A percentile compares a stretch with the other conserved stretches of the same genome.
phyloP scores from a whole-genome alignment of 148 eudicot species.

The Polygonum aviculare region DNA sequence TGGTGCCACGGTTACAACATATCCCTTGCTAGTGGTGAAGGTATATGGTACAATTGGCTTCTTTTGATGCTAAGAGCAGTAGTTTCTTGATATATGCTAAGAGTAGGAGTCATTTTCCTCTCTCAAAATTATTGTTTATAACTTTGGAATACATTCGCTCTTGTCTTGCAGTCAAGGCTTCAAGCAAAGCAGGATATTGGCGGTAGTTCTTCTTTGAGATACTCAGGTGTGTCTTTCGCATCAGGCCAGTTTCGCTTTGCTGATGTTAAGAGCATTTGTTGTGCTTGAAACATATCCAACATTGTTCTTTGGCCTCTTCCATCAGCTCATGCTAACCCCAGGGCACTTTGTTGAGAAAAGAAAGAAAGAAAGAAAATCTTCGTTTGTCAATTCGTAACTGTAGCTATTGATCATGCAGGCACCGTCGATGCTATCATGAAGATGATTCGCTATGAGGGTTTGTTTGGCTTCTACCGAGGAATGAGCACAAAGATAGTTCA shows the following conservation, averaged over 20 bases:
- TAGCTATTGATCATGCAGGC: conserved; percentile 31
- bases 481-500: conserved; percentile 95
- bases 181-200: conserved; percentile 95
- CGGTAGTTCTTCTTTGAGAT: conserved; percentile 49
- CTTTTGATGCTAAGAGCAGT: too few species aligned
- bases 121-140: too few species aligned
- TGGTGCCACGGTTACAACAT: conserved; percentile 85
- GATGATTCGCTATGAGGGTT: conserved; percentile 81
- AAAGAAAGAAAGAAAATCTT: too few species aligned
- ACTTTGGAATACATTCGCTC: background rate
- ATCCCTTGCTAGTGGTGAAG: conserved; percentile 92
- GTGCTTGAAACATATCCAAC: background rate
- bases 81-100: too few species aligned
- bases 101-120: too few species aligned
- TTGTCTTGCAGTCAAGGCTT: conserved; percentile 79
- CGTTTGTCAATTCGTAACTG: background rate
- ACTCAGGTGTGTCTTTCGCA: conserved; percentile 46
- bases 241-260: background rate
- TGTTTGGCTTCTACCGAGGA: conserved; percentile 77
- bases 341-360: background rate
- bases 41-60: conserved; percentile 21
- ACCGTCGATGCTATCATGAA: conserved; percentile 75
- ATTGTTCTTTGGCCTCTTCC: background rate
- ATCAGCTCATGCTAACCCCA: background rate
- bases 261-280: background rate